These are phyloP conservation scores for Spathaspora passalidarum DNA, from an alignment of 805 yeast species.

Conservation along the genomic window DNA sequence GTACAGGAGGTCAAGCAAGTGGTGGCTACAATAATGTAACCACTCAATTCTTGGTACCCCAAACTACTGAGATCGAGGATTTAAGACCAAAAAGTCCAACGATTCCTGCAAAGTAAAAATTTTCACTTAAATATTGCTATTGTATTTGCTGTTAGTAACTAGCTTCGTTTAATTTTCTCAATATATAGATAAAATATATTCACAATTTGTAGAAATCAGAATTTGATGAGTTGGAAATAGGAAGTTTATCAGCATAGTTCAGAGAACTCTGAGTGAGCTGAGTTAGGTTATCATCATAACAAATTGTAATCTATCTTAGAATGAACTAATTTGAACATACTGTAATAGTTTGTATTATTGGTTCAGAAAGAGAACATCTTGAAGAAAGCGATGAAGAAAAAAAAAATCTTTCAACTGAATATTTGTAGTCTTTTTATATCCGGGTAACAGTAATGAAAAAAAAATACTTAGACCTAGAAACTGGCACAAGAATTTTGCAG, in stretches of 20 bases:
- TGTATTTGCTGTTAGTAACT: neutral
- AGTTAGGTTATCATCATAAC: constrained; percentile 51
- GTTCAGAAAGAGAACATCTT: neutral
- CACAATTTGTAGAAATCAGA: constrained; percentile 17
- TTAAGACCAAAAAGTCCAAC: constrained; percentile 82
- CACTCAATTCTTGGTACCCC: constrained; percentile 53
- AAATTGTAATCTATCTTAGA: constrained; percentile 6
- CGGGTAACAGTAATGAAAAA: neutral
- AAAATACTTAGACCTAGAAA: neutral
- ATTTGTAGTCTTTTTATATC: neutral
- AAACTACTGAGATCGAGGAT: constrained; percentile 68
- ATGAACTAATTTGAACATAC: neutral
- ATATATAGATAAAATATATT: neutral
- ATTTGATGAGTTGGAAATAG: constrained; percentile 49
- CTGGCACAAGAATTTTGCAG: neutral
- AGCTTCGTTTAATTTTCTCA: neutral
- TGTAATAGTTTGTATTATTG: neutral
- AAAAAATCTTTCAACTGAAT: neutral
- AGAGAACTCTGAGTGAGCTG: constrained; percentile 54
- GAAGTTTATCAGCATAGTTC: constrained; percentile 48
- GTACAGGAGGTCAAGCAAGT: constrained; percentile 13
- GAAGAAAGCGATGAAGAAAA: neutral
- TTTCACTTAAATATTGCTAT: too few relatives aligned
- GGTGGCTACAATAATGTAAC: constrained; percentile 31
- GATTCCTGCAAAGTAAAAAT: constrained; percentile 3